phyloP scores from a whole-genome alignment of 768 basidiomycete species.

The Pseudohyphozyma bogoriensis region DNA sequence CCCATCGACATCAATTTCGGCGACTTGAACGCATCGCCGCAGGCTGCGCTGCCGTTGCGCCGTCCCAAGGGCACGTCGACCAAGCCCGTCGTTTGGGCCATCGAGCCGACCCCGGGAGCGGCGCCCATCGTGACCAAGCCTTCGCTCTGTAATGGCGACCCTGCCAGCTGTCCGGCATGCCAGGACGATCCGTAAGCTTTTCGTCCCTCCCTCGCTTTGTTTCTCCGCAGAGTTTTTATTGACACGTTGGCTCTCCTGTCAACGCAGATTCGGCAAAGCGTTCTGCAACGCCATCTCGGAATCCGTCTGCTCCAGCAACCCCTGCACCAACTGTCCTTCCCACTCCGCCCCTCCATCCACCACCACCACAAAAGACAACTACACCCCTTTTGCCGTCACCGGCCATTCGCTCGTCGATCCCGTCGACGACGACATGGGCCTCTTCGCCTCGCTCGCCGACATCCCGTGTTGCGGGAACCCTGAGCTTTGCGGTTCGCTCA shows the following conservation, averaged over 20 bases:
- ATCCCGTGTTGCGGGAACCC: slow-evolving; percentile 29
- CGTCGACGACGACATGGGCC: slow-evolving; percentile 8
- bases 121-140: slow-evolving; percentile 36
- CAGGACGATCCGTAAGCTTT: slow-evolving; percentile 52
- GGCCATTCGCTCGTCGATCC: background rate
- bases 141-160: slow-evolving; percentile 65
- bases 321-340: slow-evolving; percentile 52
- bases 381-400: slow-evolving; percentile 13
- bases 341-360: slow-evolving; percentile 28
- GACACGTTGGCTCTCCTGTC: background rate
- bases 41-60: slow-evolving; percentile 71
- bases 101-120: slow-evolving; percentile 36
- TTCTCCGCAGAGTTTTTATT: background rate
- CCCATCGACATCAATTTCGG: slow-evolving; percentile 41
- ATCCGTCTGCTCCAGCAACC: slow-evolving; percentile 47
- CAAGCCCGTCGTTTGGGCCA: slow-evolving; percentile 38
- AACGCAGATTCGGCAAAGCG: slow-evolving; percentile 58
- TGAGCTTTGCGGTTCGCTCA: slow-evolving; percentile 19
- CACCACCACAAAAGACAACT: background rate
- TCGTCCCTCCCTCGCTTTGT: background rate
- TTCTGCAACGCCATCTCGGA: slow-evolving; percentile 66
- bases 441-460: slow-evolving; percentile 23
- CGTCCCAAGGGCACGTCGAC: slow-evolving; percentile 42
- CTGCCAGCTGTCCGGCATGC: slow-evolving; percentile 73
- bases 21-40: slow-evolving; percentile 65